phyloP scores from a whole-genome alignment of 345 rosid genomes.

The Pelargonium nanum region DNA sequence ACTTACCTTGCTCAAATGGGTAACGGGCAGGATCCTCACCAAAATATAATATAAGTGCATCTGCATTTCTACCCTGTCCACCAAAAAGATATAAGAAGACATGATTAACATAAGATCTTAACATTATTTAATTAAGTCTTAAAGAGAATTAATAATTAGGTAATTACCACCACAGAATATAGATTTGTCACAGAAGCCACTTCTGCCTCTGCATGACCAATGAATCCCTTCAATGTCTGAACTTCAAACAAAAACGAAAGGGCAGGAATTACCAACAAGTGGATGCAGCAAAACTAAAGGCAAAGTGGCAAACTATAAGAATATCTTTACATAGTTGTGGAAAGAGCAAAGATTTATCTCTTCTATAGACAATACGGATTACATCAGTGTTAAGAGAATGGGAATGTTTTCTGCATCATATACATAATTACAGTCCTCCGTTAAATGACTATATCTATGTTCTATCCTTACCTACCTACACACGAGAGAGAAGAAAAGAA shows the following conservation, averaged over 20 bases:
- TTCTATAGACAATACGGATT: neutral
- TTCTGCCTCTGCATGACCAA: conserved; percentile 68
- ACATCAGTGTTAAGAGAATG: too few species aligned
- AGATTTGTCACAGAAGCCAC: conserved; percentile 69
- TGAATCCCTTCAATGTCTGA: conserved; percentile 73
- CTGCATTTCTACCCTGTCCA: conserved; percentile 94
- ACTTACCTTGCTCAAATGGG: conserved; percentile 96
- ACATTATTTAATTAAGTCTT: neutral
- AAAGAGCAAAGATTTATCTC: neutral
- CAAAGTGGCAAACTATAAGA: neutral
- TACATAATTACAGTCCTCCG: too few species aligned
- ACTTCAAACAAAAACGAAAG: conserved; percentile 9
- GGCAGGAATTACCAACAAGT: neutral
- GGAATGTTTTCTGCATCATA: too few species aligned
- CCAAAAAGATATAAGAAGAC: conserved; percentile 7
- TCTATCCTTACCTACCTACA: too few species aligned
- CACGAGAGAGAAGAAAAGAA: too few species aligned
- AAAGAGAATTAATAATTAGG: neutral
- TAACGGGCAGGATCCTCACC: conserved; percentile 96
- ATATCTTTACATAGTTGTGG: neutral
- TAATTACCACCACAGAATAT: conserved; percentile 74
- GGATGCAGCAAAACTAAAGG: neutral
- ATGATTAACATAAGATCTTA: conserved; percentile 2
- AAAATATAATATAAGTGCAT: conserved; percentile 87
- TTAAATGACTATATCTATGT: too few species aligned